phyloP scores from a whole-genome alignment of 805 yeast genomes.

The Phaffomyces antillensis region DNA sequence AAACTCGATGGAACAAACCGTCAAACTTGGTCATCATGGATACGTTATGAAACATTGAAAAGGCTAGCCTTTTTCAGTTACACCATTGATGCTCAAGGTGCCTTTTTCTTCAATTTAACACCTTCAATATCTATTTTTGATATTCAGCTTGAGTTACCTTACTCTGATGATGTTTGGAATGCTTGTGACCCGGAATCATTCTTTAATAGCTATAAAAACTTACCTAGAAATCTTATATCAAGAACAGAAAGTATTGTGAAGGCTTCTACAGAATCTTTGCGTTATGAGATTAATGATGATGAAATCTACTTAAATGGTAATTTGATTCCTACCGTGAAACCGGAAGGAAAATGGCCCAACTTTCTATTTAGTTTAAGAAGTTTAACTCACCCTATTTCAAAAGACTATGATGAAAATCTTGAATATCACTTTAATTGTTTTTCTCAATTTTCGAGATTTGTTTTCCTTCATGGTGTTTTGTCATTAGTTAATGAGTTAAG shows the following conservation, averaged over 20 bases:
- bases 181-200: constrained; percentile 23
- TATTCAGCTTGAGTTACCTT: constrained; percentile 37
- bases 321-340: constrained; percentile 22
- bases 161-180: constrained; percentile 38
- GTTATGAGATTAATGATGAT: constrained; percentile 9
- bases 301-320: constrained; percentile 11
- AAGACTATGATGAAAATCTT: constrained; percentile 1
- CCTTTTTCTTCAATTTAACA: constrained; percentile 22
- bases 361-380: constrained; percentile 28
- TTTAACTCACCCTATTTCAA: constrained; percentile 26
- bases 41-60: constrained; percentile 36
- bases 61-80: constrained; percentile 36
- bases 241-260: background rate
- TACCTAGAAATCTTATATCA: constrained; percentile 1
- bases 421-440: constrained; percentile 30
- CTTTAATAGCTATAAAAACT: background rate
- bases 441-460: constrained; percentile 28
- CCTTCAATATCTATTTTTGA: constrained; percentile 33
- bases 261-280: background rate
- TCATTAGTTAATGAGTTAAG: constrained; percentile 23
- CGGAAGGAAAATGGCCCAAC: constrained; percentile 30
- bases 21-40: constrained; percentile 39
- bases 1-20: background rate
- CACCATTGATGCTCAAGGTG: constrained; percentile 34
- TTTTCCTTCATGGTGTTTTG: constrained; percentile 29